Percentiles rank a stretch among this genome's conserved stretches.
These are phyloP conservation scores for Moricandia arvensis DNA, from an alignment of 345 rosid species.

Conservation along the genomic window DNA sequence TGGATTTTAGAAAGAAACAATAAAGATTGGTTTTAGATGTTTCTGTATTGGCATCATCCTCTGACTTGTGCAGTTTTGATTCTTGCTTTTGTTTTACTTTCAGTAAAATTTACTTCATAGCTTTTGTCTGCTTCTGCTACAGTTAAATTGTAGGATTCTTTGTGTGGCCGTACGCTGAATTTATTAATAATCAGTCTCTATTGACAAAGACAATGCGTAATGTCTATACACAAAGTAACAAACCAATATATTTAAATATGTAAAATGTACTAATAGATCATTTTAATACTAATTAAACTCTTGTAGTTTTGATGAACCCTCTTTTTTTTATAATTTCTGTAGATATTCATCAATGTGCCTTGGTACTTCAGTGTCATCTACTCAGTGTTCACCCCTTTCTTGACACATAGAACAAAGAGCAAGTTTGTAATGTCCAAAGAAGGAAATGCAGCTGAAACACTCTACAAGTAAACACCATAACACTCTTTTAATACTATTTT, in stretches of 20 bases:
- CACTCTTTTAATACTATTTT: not conserved
- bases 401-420: slow-evolving; percentile 96
- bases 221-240: not conserved
- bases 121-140: slow-evolving; percentile 28
- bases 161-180: slow-evolving; percentile 24
- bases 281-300: not conserved
- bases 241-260: not conserved
- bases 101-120: slow-evolving; percentile 9
- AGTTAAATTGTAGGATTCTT: slow-evolving; percentile 18
- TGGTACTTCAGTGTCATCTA: slow-evolving; percentile 92
- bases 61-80: slow-evolving; percentile 21
- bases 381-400: slow-evolving; percentile 87
- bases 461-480: slow-evolving; percentile 63
- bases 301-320: not conserved
- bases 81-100: slow-evolving; percentile 22
- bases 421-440: slow-evolving; percentile 89
- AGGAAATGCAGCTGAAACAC: slow-evolving; percentile 88
- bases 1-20: not conserved
- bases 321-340: not conserved
- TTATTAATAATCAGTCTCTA: slow-evolving; percentile 11
- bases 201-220: slow-evolving; percentile 1
- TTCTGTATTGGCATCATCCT: slow-evolving; percentile 25
- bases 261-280: not conserved
- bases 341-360: slow-evolving; percentile 97
- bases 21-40: slow-evolving; percentile 18